These are phyloP conservation scores for Flaveria robusta DNA, from an alignment of 129 eudicot species.

Conservation along the genomic window DNA sequence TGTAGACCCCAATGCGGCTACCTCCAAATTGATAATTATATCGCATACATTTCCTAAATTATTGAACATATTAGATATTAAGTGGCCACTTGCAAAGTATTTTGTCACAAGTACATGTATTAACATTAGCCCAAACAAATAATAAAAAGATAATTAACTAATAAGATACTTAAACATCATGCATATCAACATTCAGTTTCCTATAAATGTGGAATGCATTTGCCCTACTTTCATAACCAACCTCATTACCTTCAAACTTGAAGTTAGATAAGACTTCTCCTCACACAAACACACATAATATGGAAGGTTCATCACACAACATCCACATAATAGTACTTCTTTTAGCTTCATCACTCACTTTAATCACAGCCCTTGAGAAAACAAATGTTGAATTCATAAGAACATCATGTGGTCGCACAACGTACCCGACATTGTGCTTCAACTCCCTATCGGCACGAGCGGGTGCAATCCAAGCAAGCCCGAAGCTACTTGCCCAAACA, in stretches of 20 bases:
- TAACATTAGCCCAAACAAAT: no score
- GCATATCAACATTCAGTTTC: constrained; percentile 8
- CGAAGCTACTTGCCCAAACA: constrained; percentile 41
- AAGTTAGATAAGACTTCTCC: no score
- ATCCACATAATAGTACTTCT: constrained; percentile 8
- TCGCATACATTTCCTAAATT: no score
- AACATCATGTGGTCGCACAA: constrained; percentile 49
- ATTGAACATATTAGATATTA: no score
- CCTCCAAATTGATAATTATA: no score
- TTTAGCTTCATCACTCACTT: constrained; percentile 13
- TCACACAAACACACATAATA: neutral
- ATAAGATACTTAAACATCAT: neutral
- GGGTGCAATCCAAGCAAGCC: constrained; percentile 40
- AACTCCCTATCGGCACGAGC: constrained; percentile 43
- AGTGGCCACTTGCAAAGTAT: no score
- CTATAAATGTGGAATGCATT: constrained; percentile 26
- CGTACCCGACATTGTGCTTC: constrained; percentile 47
- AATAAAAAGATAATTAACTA: neutral
- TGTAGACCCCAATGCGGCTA: no score
- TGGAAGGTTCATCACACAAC: constrained; percentile 21
- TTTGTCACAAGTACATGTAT: no score
- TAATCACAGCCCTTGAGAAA: constrained; percentile 23
- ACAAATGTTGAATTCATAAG: constrained; percentile 37
- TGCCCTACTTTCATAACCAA: constrained; percentile 18
- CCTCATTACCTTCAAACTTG: neutral